Evolutionary conservation across 2,329 filamentous ascomycete genomes (phyloP).

Genomic region (Fusarium vanettenii): DNA sequence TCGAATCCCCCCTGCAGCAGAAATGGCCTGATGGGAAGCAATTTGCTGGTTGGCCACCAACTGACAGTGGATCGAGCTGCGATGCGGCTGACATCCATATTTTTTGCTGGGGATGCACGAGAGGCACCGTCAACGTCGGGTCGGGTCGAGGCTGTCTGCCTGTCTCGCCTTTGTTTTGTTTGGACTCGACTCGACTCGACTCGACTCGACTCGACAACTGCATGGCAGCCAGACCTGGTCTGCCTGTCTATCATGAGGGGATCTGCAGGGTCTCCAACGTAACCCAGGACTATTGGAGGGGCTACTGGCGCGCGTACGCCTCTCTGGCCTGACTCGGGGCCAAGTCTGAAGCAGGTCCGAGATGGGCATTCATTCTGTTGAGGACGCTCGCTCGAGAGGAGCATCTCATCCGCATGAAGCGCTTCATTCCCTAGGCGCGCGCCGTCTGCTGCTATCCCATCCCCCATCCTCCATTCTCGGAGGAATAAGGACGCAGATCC

Average conservation of each 20-base stretch:
- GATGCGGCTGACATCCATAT: slow-evolving; percentile 22
- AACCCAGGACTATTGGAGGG: slow-evolving; percentile 19
- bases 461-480: slow-evolving; percentile 28
- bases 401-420: slow-evolving; percentile 23
- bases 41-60: slow-evolving; percentile 28
- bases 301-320: slow-evolving; percentile 20
- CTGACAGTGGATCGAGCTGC: slow-evolving; percentile 26
- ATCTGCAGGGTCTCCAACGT: slow-evolving; percentile 20
- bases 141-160: neutral
- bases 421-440: neutral
- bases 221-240: slow-evolving; percentile 8
- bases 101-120: neutral
- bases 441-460: neutral
- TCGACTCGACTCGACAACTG: slow-evolving; percentile 1
- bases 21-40: slow-evolving; percentile 38
- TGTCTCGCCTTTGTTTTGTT: slow-evolving; percentile 12
- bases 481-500: slow-evolving; percentile 38
- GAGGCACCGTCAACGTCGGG: neutral
- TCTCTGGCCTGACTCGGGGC: slow-evolving; percentile 21
- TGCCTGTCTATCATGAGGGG: slow-evolving; percentile 4
- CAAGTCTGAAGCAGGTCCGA: neutral
- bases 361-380: slow-evolving; percentile 21
- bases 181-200: neutral
- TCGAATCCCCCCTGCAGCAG: slow-evolving; percentile 35
- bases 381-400: slow-evolving; percentile 4